A percentile compares a stretch with the other conserved stretches of the same genome.
These are phyloP conservation scores for Acanthamoeba royreba DNA, from an alignment of 208 protist genomes.

Conservation along the genomic window DNA sequence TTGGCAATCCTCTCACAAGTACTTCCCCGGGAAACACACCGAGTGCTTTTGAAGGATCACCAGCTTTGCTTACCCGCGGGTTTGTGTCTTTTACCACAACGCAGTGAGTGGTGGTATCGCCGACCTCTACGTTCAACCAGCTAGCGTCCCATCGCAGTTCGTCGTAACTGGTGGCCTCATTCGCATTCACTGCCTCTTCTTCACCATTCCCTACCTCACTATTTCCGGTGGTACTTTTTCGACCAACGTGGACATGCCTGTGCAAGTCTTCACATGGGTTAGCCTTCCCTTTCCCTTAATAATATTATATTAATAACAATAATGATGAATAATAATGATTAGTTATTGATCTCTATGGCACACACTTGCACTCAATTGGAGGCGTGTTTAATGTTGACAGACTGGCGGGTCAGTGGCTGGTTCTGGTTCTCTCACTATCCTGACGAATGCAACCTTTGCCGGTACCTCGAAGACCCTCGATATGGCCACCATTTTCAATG, in stretches of 20 bases:
- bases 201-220: not conserved
- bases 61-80: not conserved
- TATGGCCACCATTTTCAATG: constrained; percentile 13
- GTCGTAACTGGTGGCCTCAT: not conserved
- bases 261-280: not conserved
- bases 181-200: constrained; percentile 36
- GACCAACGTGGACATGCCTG: constrained; percentile 24
- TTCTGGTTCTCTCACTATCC: not conserved
- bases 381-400: too few relatives aligned
- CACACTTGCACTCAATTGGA: too few relatives aligned
- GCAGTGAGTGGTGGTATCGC: not conserved
- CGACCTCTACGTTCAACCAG: constrained; percentile 20
- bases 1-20: constrained; percentile 24
- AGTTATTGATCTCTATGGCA: too few relatives aligned
- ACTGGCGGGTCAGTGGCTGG: not conserved
- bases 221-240: constrained; percentile 33
- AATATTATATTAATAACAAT: not conserved
- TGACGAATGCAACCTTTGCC: not conserved
- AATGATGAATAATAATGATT: too few relatives aligned
- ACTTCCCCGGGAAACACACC: too few relatives aligned
- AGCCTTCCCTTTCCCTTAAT: not conserved
- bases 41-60: too few relatives aligned
- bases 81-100: not conserved
- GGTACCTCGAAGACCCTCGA: not conserved
- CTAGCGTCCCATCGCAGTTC: not conserved